Base-by-base conservation (phyloP, 73 alveolate species). In the Uronychia binucleata region DNA sequence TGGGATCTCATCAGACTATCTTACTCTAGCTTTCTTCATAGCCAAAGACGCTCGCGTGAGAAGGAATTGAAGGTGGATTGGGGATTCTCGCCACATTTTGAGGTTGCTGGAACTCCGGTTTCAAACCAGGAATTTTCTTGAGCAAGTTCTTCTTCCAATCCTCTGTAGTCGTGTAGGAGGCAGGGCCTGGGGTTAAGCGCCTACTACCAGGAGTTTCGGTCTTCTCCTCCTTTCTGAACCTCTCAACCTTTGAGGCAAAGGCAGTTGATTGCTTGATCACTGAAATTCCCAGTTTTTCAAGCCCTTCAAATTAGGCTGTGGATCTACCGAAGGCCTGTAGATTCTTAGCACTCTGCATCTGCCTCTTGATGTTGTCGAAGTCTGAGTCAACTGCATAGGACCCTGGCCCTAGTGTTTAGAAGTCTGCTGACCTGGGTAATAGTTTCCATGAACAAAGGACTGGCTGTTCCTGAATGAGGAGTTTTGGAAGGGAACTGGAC, bases 11-110 rank as follows among this genome's bases (percentile, higher is more conserved):
- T 11, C n/a, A 5, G 67, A 5, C 19, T 11, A 5, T 46, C 67
- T 46, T 46, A 46, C 67, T 5, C 27, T 74, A 31, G 35, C 78
- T 82, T 74, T 93, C 94, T 74, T 93, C 97, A 78, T 93, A 93
- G 26, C 97, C 97, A 81, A 90, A 93, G 8, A 87, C 94, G 60
- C 86, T 80, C 1, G 90, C 94, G 77, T 90, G 96, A 25, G 96
- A 84, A 33, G 97, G 97, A 34, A 93, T 93, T 19, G 93, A 83
- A 28, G 94, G 94, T 27, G 94, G 87, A 34, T 81, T 34, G 13
- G 91, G 88, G n/a, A 86, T 32, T 76, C 94, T 33, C 26, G 33
- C 35, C 19, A 19, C 67, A 46, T 46, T 46, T 11, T 5, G 67
- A 46, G 67, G 67, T 46, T 46, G 19, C 19, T 46, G 19, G 67